Percentiles rank a stretch among this genome's conserved stretches.
Conservation (phyloP, 352 stramenopile genomes). For the Phytophthora tentaculata region DNA sequence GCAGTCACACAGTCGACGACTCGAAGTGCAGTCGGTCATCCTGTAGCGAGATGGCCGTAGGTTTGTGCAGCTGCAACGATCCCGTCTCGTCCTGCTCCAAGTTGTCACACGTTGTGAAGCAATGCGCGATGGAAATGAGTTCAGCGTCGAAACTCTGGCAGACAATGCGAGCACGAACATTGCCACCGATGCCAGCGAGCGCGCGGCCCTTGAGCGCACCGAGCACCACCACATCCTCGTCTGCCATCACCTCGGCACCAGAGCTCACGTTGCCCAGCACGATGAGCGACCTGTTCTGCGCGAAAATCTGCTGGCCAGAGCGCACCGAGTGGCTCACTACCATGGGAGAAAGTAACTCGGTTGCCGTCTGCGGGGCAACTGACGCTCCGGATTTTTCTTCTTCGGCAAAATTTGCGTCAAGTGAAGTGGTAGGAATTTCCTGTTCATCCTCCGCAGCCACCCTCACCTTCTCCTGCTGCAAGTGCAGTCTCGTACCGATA, state of each 20-base stretch:
- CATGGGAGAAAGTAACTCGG: constrained; percentile 48
- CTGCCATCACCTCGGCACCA: constrained; percentile 86
- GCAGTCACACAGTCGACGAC: constrained; percentile 40
- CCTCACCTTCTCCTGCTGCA: constrained; percentile 21
- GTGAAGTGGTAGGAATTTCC: constrained; percentile 7
- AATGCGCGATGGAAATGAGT: constrained; percentile 90
- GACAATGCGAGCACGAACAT: constrained; percentile 67
- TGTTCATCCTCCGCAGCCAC: constrained; percentile 3
- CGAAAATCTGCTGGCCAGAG: constrained; percentile 90
- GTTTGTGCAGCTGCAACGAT: constrained; percentile 54
- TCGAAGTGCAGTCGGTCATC: constrained; percentile 72
- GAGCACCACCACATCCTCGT: constrained; percentile 87
- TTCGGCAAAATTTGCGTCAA: constrained; percentile 13
- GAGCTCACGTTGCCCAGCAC: constrained; percentile 89
- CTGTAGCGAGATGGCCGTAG: constrained; percentile 62
- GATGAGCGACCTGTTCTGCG: constrained; percentile 81
- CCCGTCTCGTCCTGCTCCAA: constrained; percentile 47
- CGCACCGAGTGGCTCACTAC: constrained; percentile 78
- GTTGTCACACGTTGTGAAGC: constrained; percentile 91
- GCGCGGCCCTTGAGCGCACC: constrained; percentile 84
- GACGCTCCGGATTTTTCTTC: constrained; percentile 16
- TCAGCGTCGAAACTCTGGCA: constrained; percentile 89
- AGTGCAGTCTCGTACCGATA: constrained; percentile 71
- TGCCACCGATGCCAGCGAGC: constrained; percentile 84
- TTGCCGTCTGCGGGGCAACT: constrained; percentile 6